Base-by-base conservation (phyloP, 768 basidiomycete species). In the Glaciozyma antarctica region DNA sequence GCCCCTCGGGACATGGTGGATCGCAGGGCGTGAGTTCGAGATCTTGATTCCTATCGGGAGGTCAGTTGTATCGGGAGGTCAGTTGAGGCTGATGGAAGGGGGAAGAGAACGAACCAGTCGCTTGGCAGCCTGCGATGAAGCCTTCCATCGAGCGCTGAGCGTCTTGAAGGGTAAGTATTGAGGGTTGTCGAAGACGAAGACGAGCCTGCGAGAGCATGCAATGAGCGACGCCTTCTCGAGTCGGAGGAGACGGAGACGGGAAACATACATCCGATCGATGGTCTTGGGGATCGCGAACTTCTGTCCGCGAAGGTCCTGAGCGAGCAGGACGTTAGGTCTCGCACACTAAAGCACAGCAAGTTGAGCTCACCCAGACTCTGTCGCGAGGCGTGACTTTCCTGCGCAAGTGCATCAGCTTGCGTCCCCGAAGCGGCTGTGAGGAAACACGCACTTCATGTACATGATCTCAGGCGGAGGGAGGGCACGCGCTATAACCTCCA, bases 1-100 rank as follows among this genome's bases (percentile, higher is more conserved):
- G 26, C 56, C 47, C 30, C 56, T 55, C 3, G 63, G 63, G 4
- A 51, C 51, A 57, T 64, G 58, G 51, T 61, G 43, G 26, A 58
- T 63, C 2, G 24, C 9, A 15, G 61, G 61, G 4, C 34, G 54
- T 16, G 47, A n/a, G 32, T 62, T 16, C 47, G 5, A n/a, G 34
- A 56, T 41, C 16, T 4, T 2, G 28, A 62, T 41, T 13, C 38
- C 38, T 41, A 15, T 41, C 10, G 10, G 7, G 10, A n/a, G n/a
- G n/a, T n/a, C n/a, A n/a, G n/a, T n/a, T n/a, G n/a, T n/a, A n/a
- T n/a, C n/a, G n/a, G n/a, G 2, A 41, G 7, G 38, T 41, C 38
- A 41, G 38, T 15, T 10, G 13, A 2, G 38, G 8, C 13, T 15
- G 5, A 6, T 10, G 10, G 38, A 15, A 41, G 38, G 38, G 10